These are phyloP conservation scores for Penicillium aurantiogriseum DNA, from an alignment of 2,329 filamentous ascomycete species.

Conservation along the genomic window DNA sequence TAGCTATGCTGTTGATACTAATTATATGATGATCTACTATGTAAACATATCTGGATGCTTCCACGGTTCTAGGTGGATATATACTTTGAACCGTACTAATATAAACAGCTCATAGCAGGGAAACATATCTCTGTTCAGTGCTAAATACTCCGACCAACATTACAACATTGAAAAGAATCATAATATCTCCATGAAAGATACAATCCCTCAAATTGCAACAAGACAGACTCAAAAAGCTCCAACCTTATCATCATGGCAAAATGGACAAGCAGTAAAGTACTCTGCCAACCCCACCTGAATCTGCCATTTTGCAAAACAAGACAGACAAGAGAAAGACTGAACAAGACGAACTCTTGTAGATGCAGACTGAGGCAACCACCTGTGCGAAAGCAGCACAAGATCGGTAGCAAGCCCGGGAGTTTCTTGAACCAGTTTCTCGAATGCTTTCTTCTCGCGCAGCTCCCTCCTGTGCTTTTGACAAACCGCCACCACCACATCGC, in stretches of 20 bases:
- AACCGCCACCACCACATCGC: slow-evolving; percentile 5
- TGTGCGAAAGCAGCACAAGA: not conserved
- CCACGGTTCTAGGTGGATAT: not conserved
- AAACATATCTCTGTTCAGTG: not conserved
- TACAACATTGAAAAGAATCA: not conserved
- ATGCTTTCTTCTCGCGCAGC: not conserved
- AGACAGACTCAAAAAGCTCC: not conserved
- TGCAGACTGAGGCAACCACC: not conserved
- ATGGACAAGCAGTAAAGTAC: not conserved
- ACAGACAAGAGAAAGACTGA: not conserved
- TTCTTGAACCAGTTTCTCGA: not conserved
- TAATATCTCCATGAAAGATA: not conserved
- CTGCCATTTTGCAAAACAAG: slow-evolving; percentile 4
- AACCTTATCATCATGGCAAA: slow-evolving; percentile 1
- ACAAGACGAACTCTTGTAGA: not conserved
- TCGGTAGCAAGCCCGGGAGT: slow-evolving; percentile 1
- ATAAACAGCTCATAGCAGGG: too few species aligned
- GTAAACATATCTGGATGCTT: not conserved
- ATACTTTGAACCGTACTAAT: not conserved
- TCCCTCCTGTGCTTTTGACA: not conserved
- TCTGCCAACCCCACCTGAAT: not conserved
- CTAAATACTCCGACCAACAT: not conserved
- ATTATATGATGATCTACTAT: not conserved
- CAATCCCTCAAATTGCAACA: not conserved
- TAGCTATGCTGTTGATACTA: not conserved